Percentiles rank a stretch among this genome's conserved stretches.
Evolutionary conservation across 805 yeast genomes (phyloP).

Genomic region (Teunomyces tritomae): DNA sequence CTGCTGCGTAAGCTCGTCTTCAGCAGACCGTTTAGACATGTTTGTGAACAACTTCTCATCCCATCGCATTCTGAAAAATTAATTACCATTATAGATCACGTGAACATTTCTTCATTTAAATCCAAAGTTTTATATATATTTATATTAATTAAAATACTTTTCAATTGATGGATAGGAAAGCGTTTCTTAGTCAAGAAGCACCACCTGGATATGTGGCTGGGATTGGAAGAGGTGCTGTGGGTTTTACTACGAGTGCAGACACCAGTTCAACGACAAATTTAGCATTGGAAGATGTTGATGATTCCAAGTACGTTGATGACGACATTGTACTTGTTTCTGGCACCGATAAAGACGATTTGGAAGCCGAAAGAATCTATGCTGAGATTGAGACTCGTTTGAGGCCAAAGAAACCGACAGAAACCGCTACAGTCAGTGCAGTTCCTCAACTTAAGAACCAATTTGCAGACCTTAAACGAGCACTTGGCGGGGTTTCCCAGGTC

Average conservation of each 20-base stretch:
- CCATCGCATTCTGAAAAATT: background rate
- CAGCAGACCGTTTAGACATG: slow-evolving; percentile 56
- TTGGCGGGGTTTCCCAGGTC: slow-evolving; percentile 56
- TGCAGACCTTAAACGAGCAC: slow-evolving; percentile 61
- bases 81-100: background rate
- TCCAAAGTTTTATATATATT: background rate
- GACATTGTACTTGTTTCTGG: slow-evolving; percentile 22
- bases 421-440: too few species aligned
- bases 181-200: slow-evolving; percentile 78
- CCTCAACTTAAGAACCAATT: slow-evolving; percentile 5
- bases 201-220: slow-evolving; percentile 93
- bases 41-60: background rate
- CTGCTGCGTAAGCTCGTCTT: slow-evolving; percentile 24
- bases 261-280: slow-evolving; percentile 18
- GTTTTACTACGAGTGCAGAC: slow-evolving; percentile 84
- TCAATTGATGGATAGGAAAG: slow-evolving; percentile 6
- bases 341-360: slow-evolving; percentile 59
- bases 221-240: slow-evolving; percentile 91
- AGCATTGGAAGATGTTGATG: slow-evolving; percentile 15
- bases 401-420: slow-evolving; percentile 27
- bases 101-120: background rate
- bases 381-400: slow-evolving; percentile 59
- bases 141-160: background rate
- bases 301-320: slow-evolving; percentile 19
- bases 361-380: slow-evolving; percentile 70